Conservation (phyloP, 108 stramenopile species). For the Cylindrotheca fusiformis region DNA sequence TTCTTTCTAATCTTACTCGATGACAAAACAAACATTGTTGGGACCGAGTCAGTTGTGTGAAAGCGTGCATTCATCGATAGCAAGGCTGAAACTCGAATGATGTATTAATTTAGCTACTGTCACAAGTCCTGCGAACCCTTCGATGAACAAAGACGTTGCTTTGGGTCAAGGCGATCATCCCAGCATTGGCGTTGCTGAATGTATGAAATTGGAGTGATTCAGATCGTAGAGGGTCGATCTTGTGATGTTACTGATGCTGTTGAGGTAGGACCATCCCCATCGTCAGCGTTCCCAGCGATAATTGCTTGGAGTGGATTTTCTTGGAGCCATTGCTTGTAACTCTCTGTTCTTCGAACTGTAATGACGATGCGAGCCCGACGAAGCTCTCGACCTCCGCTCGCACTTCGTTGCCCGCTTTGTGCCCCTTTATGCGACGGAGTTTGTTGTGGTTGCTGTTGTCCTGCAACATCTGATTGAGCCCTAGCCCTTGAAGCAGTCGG, state of each 20-base stretch:
- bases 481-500: background rate
- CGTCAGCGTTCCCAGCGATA: constrained; percentile 11
- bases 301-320: constrained; percentile 59
- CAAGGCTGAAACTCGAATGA: too few species aligned
- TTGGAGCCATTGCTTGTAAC: constrained; percentile 75
- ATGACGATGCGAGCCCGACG: constrained; percentile 79
- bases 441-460: constrained; percentile 1
- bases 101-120: too few species aligned
- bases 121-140: too few species aligned
- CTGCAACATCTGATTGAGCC: constrained; percentile 1
- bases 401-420: background rate
- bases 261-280: background rate
- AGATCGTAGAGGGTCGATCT: too few species aligned
- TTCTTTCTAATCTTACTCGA: too few species aligned
- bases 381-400: constrained; percentile 37
- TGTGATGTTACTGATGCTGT: background rate
- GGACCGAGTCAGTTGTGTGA: too few species aligned
- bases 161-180: too few species aligned
- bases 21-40: too few species aligned
- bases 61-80: too few species aligned
- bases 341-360: constrained; percentile 68
- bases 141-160: too few species aligned
- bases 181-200: too few species aligned
- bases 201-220: too few species aligned
- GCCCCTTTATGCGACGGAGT: background rate